Conservation (phyloP, 2,329 filamentous ascomycete genomes). For the Colletotrichum shisoi region DNA sequence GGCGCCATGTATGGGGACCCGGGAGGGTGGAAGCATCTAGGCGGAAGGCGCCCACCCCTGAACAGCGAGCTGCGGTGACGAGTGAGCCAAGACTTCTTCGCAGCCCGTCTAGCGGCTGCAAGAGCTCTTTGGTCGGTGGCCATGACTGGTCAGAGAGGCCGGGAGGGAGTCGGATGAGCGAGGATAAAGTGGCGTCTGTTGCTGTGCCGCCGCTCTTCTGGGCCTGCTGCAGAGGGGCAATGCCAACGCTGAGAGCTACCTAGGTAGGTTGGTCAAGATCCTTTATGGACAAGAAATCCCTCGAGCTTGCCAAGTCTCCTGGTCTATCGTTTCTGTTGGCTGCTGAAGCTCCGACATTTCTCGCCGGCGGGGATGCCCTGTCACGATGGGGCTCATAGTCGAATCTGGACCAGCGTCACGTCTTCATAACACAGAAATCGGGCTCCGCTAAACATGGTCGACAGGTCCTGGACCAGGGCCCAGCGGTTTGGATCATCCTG, state of each 20-base stretch:
- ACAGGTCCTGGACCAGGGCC: conserved; percentile 5
- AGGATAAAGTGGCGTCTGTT: not conserved
- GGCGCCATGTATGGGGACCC: conserved; percentile 16
- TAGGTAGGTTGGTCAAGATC: conserved; percentile 3
- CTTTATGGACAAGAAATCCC: not conserved
- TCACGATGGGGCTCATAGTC: conserved; percentile 10
- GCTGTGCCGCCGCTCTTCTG: conserved; percentile 22
- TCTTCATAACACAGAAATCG: conserved; percentile 9
- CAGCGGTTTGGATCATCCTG: conserved; percentile 27
- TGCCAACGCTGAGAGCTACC: not conserved
- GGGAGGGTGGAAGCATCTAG: conserved; percentile 1
- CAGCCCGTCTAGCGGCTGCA: conserved; percentile 5
- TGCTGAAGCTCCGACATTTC: not conserved
- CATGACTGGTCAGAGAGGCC: conserved; percentile 10
- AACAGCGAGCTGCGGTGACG: conserved; percentile 1
- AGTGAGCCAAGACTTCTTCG: conserved; percentile 16
- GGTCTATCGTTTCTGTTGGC: not conserved
- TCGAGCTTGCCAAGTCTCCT: not conserved
- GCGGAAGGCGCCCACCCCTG: not conserved
- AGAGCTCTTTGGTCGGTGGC: conserved; percentile 1
- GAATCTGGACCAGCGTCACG: conserved; percentile 15
- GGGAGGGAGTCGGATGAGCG: not conserved
- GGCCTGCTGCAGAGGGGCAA: conserved; percentile 1
- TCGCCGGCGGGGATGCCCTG: not conserved
- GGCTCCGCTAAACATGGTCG: conserved; percentile 14